Evolutionary conservation across 441 rosid species (phyloP).

Genomic region (Eugenia klotzschiana): DNA sequence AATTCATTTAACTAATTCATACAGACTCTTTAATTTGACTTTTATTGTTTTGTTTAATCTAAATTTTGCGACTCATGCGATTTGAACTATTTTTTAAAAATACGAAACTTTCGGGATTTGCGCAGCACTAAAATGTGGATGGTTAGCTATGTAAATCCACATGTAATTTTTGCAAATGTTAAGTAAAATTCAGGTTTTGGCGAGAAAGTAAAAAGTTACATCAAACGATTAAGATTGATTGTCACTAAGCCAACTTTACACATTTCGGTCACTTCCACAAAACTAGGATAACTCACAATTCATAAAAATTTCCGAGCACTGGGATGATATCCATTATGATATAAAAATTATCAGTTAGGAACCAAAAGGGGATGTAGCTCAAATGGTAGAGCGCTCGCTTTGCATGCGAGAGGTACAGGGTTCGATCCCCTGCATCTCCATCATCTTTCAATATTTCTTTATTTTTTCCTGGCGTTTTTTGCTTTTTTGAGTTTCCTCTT

Average conservation of each 20-base stretch:
- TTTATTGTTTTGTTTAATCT: not conserved
- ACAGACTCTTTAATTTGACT: not conserved
- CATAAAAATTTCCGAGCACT: not conserved
- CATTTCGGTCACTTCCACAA: not conserved
- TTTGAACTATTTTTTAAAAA: not conserved
- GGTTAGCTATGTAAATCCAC: not conserved
- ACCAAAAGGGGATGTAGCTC: not conserved
- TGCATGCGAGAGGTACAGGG: not conserved
- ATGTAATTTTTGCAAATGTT: not conserved
- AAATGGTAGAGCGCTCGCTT: slow-evolving; percentile 6
- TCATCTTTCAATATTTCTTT: rapidly evolving
- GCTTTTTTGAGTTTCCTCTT: not conserved
- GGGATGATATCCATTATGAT: rapidly evolving
- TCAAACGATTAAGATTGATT: not conserved
- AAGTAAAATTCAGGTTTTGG: not conserved
- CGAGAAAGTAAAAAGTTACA: not conserved
- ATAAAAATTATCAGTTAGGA: rapidly evolving
- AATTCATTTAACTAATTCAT: not conserved
- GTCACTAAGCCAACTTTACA: not conserved
- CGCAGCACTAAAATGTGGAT: not conserved
- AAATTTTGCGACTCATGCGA: not conserved
- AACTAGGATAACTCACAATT: not conserved
- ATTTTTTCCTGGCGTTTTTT: not conserved
- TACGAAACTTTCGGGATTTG: not conserved
- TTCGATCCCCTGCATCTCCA: slow-evolving; percentile 1